Conservation (phyloP, 2,329 filamentous ascomycete species). For the Fusarium dimerum region DNA sequence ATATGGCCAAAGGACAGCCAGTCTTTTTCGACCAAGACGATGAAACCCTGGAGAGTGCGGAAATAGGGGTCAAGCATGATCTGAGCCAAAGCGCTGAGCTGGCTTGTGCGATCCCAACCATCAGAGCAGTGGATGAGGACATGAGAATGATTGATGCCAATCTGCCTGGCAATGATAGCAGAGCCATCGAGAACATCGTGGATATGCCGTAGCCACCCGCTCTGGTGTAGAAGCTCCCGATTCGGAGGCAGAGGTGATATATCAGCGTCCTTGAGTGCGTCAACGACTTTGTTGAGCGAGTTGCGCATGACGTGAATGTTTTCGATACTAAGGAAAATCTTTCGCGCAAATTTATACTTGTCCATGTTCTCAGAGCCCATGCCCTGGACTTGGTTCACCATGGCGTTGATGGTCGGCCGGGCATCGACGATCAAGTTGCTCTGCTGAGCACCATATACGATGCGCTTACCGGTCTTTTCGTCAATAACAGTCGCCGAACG, state of each 20-base stretch:
- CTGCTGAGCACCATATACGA: conserved; percentile 89
- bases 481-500: conserved; percentile 47
- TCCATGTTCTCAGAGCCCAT: conserved; percentile 98
- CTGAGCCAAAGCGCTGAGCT: conserved; percentile 88
- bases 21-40: conserved; percentile 93
- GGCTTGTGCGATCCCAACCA: conserved; percentile 96
- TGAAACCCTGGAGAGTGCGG: conserved; percentile 90
- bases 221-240: conserved; percentile 76
- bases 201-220: conserved; percentile 91
- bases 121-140: conserved; percentile 97
- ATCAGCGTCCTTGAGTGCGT: conserved; percentile 90
- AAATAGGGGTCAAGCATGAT: conserved; percentile 96
- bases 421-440: conserved; percentile 95
- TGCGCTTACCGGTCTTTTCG: conserved; percentile 59
- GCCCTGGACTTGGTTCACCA: conserved; percentile 90
- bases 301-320: conserved; percentile 98
- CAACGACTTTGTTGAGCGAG: conserved; percentile 83
- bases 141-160: conserved; percentile 91
- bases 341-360: conserved; percentile 88
- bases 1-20: conserved; percentile 98
- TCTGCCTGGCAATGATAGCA: conserved; percentile 78
- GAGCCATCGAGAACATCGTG: conserved; percentile 81
- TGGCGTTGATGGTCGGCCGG: conserved; percentile 88
- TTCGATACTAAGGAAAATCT: conserved; percentile 92
- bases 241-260: conserved; percentile 81